These are phyloP conservation scores for Obba rivulosa DNA, from an alignment of 768 basidiomycete species.

Conservation along the genomic window DNA sequence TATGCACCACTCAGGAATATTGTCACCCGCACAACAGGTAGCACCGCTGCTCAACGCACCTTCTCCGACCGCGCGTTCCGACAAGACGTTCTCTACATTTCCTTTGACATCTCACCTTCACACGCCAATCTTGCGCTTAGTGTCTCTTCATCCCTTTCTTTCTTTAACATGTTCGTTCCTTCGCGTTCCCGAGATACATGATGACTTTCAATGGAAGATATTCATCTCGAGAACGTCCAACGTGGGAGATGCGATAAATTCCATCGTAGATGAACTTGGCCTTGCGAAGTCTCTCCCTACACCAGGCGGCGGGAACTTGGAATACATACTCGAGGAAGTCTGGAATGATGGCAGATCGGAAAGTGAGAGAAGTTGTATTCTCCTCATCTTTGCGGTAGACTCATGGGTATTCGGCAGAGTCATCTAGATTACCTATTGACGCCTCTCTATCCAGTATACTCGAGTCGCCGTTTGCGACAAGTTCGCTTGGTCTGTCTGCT, in stretches of 20 bases:
- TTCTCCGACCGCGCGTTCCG: conserved; percentile 26
- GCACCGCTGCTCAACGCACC: conserved; percentile 47
- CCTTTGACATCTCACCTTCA: conserved; percentile 65
- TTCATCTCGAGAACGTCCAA: conserved; percentile 58
- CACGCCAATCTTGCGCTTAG: conserved; percentile 60
- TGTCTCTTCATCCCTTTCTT: conserved; percentile 63
- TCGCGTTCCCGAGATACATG: conserved; percentile 73
- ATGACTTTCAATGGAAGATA: conserved; percentile 59
- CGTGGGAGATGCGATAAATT: conserved; percentile 48
- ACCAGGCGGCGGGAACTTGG: conserved; percentile 61
- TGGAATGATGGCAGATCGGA: conserved; percentile 48
- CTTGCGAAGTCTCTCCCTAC: conserved; percentile 59
- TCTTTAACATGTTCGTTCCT: conserved; percentile 48
- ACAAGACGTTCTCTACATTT: conserved; percentile 65
- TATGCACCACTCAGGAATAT: conserved; percentile 37
- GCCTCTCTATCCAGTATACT: conserved; percentile 40
- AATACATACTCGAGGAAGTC: conserved; percentile 71
- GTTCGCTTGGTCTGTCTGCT: conserved; percentile 14
- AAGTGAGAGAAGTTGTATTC: conserved; percentile 37
- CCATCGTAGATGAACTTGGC: conserved; percentile 59
- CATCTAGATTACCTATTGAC: conserved; percentile 38
- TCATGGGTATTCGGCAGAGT: conserved; percentile 25
- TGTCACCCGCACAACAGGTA: conserved; percentile 40
- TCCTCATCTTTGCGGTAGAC: neutral
- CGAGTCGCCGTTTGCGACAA: conserved; percentile 25